phyloP scores from a whole-genome alignment of 345 rosid genomes.

The Ailanthus altissimus region DNA sequence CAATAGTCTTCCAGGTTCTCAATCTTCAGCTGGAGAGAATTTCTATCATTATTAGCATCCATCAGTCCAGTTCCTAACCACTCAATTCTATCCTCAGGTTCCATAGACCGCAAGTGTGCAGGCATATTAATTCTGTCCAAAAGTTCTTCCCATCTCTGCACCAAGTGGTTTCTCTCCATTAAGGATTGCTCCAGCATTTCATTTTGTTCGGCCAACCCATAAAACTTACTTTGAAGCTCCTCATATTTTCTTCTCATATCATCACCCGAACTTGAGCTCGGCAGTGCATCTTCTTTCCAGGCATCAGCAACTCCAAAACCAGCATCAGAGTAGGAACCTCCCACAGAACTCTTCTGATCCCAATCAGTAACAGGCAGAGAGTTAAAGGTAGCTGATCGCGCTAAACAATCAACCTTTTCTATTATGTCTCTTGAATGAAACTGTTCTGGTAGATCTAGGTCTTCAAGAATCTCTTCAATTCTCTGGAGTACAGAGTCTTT shows the following conservation, averaged over 20 bases:
- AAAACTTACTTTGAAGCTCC: conserved; percentile 88
- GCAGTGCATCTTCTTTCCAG: conserved; percentile 78
- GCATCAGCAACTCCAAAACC: conserved; percentile 64
- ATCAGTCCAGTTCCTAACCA: conserved; percentile 76
- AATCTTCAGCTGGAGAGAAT: conserved; percentile 64
- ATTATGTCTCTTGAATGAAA: conserved; percentile 84
- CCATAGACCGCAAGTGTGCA: conserved; percentile 62
- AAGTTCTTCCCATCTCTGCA: conserved; percentile 90
- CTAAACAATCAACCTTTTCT: conserved; percentile 95
- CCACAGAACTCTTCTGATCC: conserved; percentile 77
- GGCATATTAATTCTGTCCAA: conserved; percentile 71
- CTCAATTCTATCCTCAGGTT: conserved; percentile 79
- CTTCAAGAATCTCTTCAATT: conserved; percentile 91
- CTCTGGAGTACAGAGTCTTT: conserved; percentile 94
- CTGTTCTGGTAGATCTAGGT: conserved; percentile 87
- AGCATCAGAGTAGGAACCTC: conserved; percentile 57
- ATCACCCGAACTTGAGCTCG: conserved; percentile 56
- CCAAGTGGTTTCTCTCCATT: conserved; percentile 79
- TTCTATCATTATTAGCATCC: conserved; percentile 60
- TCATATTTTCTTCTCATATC: conserved; percentile 81
- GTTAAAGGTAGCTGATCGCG: conserved; percentile 62
- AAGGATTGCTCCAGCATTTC: conserved; percentile 99
- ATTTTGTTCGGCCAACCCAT: conserved; percentile 93
- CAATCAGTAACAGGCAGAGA: conserved; percentile 59
- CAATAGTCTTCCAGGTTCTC: conserved; percentile 60